Evolutionary conservation across 306 rosid species (phyloP).

Genomic region (Albizia julibrissin): DNA sequence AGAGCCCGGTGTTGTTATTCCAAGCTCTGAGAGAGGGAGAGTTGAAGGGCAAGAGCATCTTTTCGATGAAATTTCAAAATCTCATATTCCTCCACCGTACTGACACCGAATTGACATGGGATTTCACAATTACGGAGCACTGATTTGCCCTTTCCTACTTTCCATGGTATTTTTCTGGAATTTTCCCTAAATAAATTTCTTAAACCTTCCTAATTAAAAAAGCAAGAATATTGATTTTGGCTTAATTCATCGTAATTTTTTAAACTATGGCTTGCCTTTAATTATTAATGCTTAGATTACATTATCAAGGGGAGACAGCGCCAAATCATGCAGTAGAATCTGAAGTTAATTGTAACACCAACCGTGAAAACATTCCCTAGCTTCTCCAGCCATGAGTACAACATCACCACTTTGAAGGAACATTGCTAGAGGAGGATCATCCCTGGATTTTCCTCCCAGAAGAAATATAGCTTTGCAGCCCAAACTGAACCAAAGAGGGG

Average conservation of each 20-base stretch:
- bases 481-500: conserved; percentile 52
- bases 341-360: conserved; percentile 32
- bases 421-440: conserved; percentile 86
- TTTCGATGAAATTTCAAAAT: no score
- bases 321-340: not conserved
- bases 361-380: conserved; percentile 95
- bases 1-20: no score
- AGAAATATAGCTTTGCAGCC: conserved; percentile 97
- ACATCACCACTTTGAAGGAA: conserved; percentile 95
- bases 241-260: conserved; percentile 15
- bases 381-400: conserved; percentile 94
- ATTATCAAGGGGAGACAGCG: not conserved
- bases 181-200: no score
- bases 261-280: not conserved
- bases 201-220: not conserved
- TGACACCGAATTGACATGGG: no score
- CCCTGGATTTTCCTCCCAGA: conserved; percentile 83
- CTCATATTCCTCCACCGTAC: no score
- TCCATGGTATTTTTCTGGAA: no score
- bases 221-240: not conserved
- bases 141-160: no score
- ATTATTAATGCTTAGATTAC: not conserved
- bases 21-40: no score
- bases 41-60: no score
- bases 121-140: no score